Conservation (phyloP, 345 rosid species). For the Hibiscus syriacus region DNA sequence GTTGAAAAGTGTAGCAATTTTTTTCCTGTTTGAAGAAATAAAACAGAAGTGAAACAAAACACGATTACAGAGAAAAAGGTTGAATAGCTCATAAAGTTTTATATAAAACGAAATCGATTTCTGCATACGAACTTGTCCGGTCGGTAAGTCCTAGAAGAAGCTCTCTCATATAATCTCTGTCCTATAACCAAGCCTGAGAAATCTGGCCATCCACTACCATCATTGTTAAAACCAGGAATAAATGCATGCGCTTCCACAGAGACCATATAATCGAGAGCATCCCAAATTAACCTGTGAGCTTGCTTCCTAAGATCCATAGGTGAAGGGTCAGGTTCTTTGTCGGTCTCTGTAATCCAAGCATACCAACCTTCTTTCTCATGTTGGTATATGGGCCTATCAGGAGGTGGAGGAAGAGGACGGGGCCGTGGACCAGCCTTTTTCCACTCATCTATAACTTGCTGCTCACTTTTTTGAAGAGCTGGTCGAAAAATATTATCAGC, state of each 20-base stretch:
- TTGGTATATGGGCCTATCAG: slow-evolving; percentile 77
- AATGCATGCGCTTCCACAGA: slow-evolving; percentile 92
- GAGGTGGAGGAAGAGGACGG: slow-evolving; percentile 99
- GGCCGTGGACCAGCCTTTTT: slow-evolving; percentile 94
- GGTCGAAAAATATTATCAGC: slow-evolving; percentile 28
- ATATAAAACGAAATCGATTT: not conserved
- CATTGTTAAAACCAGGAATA: slow-evolving; percentile 83
- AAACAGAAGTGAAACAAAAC: no score
- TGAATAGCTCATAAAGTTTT: not conserved
- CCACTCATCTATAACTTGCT: slow-evolving; percentile 81
- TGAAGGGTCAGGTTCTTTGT: slow-evolving; percentile 77
- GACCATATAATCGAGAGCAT: slow-evolving; percentile 86
- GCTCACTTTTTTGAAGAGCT: slow-evolving; percentile 51
- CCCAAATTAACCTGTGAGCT: slow-evolving; percentile 91
- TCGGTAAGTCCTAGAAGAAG: slow-evolving; percentile 77
- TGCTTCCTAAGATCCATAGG: slow-evolving; percentile 68
- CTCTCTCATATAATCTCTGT: slow-evolving; percentile 83
- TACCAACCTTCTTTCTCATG: slow-evolving; percentile 99
- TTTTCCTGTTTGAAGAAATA: slow-evolving; percentile 49
- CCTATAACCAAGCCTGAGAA: slow-evolving; percentile 96
- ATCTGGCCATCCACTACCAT: slow-evolving; percentile 88
- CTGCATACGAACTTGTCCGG: slow-evolving; percentile 63
- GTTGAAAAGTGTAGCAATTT: slow-evolving; percentile 50
- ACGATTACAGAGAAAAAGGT: no score
- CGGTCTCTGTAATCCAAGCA: slow-evolving; percentile 80